Evolutionary conservation across 352 stramenopile genomes (phyloP), one percentile per base, ranked within the genome.

Genomic region (Phytophthora capsici): DNA sequence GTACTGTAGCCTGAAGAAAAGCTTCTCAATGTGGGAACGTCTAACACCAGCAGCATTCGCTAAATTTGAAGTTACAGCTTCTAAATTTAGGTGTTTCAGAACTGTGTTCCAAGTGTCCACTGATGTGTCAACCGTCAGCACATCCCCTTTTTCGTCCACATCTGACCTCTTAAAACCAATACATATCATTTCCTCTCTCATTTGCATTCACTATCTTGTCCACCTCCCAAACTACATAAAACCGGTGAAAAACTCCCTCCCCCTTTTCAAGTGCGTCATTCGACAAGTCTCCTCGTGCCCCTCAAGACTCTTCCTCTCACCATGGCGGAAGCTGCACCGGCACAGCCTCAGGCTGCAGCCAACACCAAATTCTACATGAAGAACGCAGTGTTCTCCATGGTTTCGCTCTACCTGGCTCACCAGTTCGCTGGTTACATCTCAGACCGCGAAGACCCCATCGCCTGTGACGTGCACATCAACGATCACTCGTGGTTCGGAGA

Each of bases 351-450:
- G 19, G 64, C 78, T 43, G 69, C 68, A 20, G 40, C 59, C 64
- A 89, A 88, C 52, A 81, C 77, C 44, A 84, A 81, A 44, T 78
- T 76, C 54, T 88, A 89, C 75, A 77, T 88, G 68, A 92, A 92
- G 64, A 91, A 80, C 62, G 82, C 80, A 46, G 58, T 91, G 10
- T 86, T 91, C 66, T 91, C 84, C 49, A 93, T 93, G 84, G 41
- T 90, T 4, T 88, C 82, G 56, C 63, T 93, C 40, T 83, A 78
- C 41, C 25, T 89, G 50, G 82, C 79, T 17, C 82, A 84, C 41
- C 65, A 80, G 17, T 61, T 78, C 34, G 82, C 75, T 13, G 79
- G 83, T 52, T 93, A 80, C 66, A 58, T 93, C 44, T 81, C 71
- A n/a, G 69, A 77, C 64, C 75, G 82, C 30, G 82, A 93, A 59